Evolutionary conservation across 495 filamentous ascomycete genomes (phyloP), one percentile per base, ranked within the genome.

Genomic region (Neurospora tetrasperma): DNA sequence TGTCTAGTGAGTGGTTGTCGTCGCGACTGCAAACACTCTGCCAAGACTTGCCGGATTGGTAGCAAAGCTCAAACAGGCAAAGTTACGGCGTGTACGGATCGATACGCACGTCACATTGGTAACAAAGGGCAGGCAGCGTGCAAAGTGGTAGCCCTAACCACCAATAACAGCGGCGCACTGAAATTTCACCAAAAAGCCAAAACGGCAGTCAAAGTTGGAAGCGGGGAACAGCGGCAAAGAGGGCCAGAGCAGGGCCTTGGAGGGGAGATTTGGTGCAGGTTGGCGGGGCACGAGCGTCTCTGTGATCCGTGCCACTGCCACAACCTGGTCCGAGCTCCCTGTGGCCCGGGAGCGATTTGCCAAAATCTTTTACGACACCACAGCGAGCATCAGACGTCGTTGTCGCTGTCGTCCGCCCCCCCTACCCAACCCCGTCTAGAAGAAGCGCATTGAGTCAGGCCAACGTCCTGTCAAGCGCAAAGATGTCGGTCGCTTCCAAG

Each of bases 401-500:
- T 62, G 70, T 62, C 70, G 54, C 54, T 62, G 42, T 71, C 70
- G 42, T 54, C 27, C 42, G 35, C 35, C 23, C 23, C 71, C 71
- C 71, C 35, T 35, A 23, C 42, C 42, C 42, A 72, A 54, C 46
- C 71, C 54, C 54, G 54, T 62, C 54, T 62, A 62, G 54, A 62
- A 62, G 54, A 62, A 62, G 54, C 54, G 54, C 54, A 62, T 62
- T 62, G 54, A 72, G 16, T 35, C 54, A 38, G 41, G 38, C 71
- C 35, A 41, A 69, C 71, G 20, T 69, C 41, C 70, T 62, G 54
- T 62, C 54, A 62, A 62, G 84, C 84, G 83, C 80, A 86, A 87
- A 80, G 79, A 90, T 90, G 89, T 88, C 87, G 81, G 86, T 90
- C 82, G 86, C 84, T 78, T 88, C 87, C 68, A 89, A 89, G 85